Conservation (phyloP, 2,329 filamentous ascomycete species). For the Sporothrix variecibatus region DNA sequence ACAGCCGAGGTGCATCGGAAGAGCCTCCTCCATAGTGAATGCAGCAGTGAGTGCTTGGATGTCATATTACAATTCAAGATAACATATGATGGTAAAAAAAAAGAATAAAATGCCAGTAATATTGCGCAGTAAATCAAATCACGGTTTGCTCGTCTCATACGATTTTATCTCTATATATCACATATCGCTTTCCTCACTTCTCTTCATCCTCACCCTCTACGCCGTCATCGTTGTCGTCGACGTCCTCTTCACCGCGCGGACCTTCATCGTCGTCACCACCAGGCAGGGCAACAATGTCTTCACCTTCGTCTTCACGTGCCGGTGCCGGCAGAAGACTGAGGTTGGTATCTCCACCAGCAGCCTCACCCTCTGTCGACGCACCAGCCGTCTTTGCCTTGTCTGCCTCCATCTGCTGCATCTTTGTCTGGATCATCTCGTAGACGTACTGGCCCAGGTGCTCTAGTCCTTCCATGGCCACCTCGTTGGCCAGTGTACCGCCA, state of each 20-base stretch:
- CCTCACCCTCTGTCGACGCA: neutral
- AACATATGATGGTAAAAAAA: neutral
- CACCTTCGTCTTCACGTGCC: slow-evolving; percentile 19
- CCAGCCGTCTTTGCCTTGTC: neutral
- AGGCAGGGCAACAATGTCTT: slow-evolving; percentile 28
- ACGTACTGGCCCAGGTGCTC: slow-evolving; percentile 97
- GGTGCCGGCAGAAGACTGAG: neutral
- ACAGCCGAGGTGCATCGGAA: neutral
- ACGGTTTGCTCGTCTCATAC: neutral
- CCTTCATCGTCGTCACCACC: slow-evolving; percentile 22
- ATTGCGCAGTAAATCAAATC: slow-evolving; percentile 3
- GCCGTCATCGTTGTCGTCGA: slow-evolving; percentile 6
- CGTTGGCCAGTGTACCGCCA: slow-evolving; percentile 64
- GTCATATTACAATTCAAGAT: neutral
- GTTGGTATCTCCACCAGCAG: neutral
- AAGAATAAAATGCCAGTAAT: neutral
- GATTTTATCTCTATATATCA: neutral
- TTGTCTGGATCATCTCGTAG: slow-evolving; percentile 84
- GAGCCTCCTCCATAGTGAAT: neutral
- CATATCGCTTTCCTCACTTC: neutral
- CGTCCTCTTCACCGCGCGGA: neutral
- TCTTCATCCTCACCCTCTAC: neutral
- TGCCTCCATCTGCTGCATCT: slow-evolving; percentile 50
- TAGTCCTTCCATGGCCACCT: slow-evolving; percentile 80
- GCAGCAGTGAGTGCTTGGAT: neutral